Evolutionary conservation across 208 protist genomes (phyloP), one percentile per base, ranked within the genome.

Genomic region (Leishmania amazonensis): DNA sequence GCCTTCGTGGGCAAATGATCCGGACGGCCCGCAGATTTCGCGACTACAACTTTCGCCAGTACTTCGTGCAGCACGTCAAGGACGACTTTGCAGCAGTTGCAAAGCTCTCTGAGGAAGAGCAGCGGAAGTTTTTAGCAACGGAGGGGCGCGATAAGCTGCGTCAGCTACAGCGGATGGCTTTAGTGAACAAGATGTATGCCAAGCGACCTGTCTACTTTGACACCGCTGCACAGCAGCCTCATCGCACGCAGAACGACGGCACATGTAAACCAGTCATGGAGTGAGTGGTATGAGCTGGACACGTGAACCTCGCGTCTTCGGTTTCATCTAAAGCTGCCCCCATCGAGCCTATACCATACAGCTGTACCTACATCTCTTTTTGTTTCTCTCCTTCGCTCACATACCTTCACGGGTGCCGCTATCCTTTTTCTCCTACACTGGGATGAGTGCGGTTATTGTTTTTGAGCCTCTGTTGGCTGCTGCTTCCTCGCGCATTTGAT

Each of bases 1-100:
- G 80, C 2, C 88, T 97, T 19, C 89, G 90, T 40, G 81, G 76
- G 5, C 85, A 90, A 45, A 87, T 95, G 83, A 67, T 96, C 17
- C 83, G 85, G 2, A 89, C 90, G 31, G 93, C 95, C 1, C 83
- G 84, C 42, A 83, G 83, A 31, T 96, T 98, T 74, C 84, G 87
- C 57, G 95, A 98, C 83, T 98, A 98, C 85, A 98, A 98, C 85
- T 98, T 98, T 54, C 89, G 95, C 51, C 75, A 89, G 57, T 98
- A 98, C 72, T 98, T 98, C 85, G 89, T 95, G 19, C 81, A 91
- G 49, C 93, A 96, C 68, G 87, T 93, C 38, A 95, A 94, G 76
- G 92, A 96, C 42, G 88, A 95, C 81, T 94, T 98, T 71, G 75
- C 83, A 3, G 86, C 79, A 11, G 77, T 94, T 49, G 83, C 84